phyloP scores from a whole-genome alignment of 176 grass and related monocot genomes.

The Pontederia crassipes region DNA sequence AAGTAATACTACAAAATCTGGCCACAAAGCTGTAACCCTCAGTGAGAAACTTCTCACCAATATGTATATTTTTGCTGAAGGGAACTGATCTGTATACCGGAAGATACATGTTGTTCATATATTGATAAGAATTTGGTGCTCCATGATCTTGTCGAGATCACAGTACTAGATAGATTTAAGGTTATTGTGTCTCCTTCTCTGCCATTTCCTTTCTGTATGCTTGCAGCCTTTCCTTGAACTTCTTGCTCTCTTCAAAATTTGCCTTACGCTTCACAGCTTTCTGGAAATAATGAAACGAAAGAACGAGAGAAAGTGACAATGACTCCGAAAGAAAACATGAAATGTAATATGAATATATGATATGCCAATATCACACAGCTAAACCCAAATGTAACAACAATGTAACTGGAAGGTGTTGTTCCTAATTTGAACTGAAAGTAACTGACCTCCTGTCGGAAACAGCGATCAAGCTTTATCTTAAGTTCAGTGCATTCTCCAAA shows the following conservation, averaged over 20 bases:
- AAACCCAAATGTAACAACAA: slow-evolving; percentile 1
- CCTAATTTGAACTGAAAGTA: not conserved
- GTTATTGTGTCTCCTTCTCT: slow-evolving; percentile 33
- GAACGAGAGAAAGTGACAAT: not conserved
- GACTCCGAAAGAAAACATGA: not conserved
- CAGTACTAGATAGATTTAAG: not conserved
- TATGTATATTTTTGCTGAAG: too few relatives aligned
- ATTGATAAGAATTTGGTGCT: too few relatives aligned
- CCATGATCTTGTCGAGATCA: too few relatives aligned
- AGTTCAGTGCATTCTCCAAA: slow-evolving; percentile 88
- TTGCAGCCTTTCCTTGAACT: slow-evolving; percentile 71
- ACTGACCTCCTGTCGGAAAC: slow-evolving; percentile 65
- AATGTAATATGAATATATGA: not conserved
- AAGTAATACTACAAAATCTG: too few relatives aligned
- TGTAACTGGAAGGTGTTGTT: not conserved
- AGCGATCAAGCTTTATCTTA: slow-evolving; percentile 83
- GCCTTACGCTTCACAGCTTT: slow-evolving; percentile 87
- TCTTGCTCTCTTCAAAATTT: slow-evolving; percentile 82
- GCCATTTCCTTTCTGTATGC: slow-evolving; percentile 70
- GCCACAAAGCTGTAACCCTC: too few relatives aligned
- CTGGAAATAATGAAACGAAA: slow-evolving; percentile 28
- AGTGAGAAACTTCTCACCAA: too few relatives aligned
- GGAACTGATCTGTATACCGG: too few relatives aligned
- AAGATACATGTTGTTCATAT: too few relatives aligned
- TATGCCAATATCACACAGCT: not conserved